Evolutionary conservation across 2,329 filamentous ascomycete species (phyloP), one percentile per base, ranked within the genome.

Genomic region (Pseudogymnoascus pannorum): DNA sequence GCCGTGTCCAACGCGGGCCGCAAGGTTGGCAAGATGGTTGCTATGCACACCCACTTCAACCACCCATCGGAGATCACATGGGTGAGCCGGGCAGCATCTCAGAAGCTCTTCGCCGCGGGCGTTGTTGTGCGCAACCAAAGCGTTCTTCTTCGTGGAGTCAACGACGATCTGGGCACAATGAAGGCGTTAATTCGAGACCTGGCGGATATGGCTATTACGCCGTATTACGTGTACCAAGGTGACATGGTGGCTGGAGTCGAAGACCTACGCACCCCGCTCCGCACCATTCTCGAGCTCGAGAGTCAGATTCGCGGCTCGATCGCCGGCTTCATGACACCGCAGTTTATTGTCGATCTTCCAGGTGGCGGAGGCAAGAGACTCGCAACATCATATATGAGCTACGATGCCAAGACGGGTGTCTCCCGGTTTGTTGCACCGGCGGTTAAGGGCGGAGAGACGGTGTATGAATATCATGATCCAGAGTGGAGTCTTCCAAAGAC

Each of bases 221-320:
- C 84, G 79, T 87, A 87, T 70, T 87, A 87, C 66, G 79, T 87
- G 59, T 87, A 87, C 70, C 83, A 86, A 68, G 81, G 81, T 54
- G 85, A 87, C 69, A 83, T 87, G 79, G 82, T 86, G 7, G 72
- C 75, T 26, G 81, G 79, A 48, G 76, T 83, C 2, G 85, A 87
- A 72, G 84, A 87, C 66, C 74, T 87, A 20, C 81, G 85, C 6
- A 87, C 84, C 0, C 83, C 83, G 2, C 75, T 87, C 9, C 75
- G 77, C 44, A 83, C 79, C 1, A 84, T 85, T 54, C 75, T 87
- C 14, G 73, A 83, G 16, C 73, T 87, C 0, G 84, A 87, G 69
- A 75, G 78, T 20, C 69, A 81, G 42, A 76, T 87, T 60, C 80
- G 82, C 9, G 85, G 84, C 29, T 82, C 78, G 0, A 81, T 86